phyloP scores from a whole-genome alignment of 352 stramenopile genomes.

The Phytophthora aleatoria region DNA sequence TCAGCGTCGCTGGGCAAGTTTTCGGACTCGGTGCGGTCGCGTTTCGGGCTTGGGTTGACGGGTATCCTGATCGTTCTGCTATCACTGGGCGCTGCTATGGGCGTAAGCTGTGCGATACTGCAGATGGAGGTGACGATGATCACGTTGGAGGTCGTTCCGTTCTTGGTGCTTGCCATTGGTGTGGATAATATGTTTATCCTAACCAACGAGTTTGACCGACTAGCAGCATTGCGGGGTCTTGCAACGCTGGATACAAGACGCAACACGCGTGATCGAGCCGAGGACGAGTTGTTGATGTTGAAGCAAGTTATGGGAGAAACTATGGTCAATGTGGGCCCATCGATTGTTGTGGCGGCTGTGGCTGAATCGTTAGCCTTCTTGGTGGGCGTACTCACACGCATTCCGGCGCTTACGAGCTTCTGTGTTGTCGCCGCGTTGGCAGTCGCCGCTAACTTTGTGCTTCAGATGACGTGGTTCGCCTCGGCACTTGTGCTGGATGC shows the following conservation, averaged over 20 bases:
- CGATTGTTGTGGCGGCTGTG: slow-evolving; percentile 84
- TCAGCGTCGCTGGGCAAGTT: slow-evolving; percentile 83
- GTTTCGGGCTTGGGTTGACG: slow-evolving; percentile 79
- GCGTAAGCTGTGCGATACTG: slow-evolving; percentile 63
- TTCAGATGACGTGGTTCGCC: slow-evolving; percentile 91
- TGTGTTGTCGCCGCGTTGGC: slow-evolving; percentile 85
- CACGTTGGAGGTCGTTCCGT: slow-evolving; percentile 91
- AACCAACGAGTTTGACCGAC: slow-evolving; percentile 86
- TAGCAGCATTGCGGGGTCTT: slow-evolving; percentile 51
- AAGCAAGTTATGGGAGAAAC: slow-evolving; percentile 77
- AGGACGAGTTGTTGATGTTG: slow-evolving; percentile 50
- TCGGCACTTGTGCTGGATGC: slow-evolving; percentile 80
- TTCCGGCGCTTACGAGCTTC: slow-evolving; percentile 88
- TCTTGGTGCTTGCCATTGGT: slow-evolving; percentile 91
- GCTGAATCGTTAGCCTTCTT: slow-evolving; percentile 85
- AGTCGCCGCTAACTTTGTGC: slow-evolving; percentile 76
- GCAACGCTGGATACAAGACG: slow-evolving; percentile 33
- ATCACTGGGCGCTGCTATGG: slow-evolving; percentile 76
- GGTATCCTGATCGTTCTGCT: slow-evolving; percentile 88
- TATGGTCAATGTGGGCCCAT: slow-evolving; percentile 83
- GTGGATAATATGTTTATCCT: slow-evolving; percentile 95
- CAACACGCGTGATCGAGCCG: slow-evolving; percentile 32
- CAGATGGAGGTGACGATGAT: slow-evolving; percentile 91
- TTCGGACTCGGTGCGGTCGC: slow-evolving; percentile 67
- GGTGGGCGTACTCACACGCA: slow-evolving; percentile 83